These are phyloP conservation scores for Ganoderma boninense DNA, from an alignment of 1,284 basidiomycete genomes.

Conservation along the genomic window DNA sequence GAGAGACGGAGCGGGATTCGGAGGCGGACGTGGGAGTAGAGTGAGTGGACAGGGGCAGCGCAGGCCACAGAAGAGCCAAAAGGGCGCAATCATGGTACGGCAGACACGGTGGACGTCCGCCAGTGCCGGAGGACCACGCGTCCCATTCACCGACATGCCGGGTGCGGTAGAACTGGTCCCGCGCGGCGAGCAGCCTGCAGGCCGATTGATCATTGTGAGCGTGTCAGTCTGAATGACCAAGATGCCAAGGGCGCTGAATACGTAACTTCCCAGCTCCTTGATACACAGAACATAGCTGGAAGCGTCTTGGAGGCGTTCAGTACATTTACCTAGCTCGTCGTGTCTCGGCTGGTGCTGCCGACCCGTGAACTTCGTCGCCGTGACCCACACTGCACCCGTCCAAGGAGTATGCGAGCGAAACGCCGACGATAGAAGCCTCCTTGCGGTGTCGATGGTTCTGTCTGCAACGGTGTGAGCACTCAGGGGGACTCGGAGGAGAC, in stretches of 20 bases:
- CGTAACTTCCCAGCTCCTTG: too few relatives aligned
- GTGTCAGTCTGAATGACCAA: not conserved
- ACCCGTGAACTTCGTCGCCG: too few relatives aligned
- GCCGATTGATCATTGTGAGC: not conserved
- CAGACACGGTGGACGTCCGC: not conserved
- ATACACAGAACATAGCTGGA: not conserved
- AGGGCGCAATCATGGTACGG: not conserved
- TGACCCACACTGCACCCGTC: not conserved
- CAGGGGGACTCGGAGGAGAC: not conserved
- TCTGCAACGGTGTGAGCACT: not conserved
- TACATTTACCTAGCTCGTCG: not conserved
- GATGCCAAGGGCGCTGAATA: not conserved
- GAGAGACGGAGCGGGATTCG: not conserved
- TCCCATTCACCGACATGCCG: not conserved
- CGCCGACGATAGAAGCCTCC: too few relatives aligned
- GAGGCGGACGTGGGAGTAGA: not conserved
- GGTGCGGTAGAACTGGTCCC: not conserved
- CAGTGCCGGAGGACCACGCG: not conserved
- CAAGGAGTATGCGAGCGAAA: not conserved
- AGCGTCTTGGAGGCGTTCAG: not conserved
- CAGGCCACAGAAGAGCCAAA: not conserved
- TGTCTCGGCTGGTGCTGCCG: too few relatives aligned
- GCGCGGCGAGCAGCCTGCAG: not conserved
- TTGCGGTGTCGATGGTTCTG: not conserved
- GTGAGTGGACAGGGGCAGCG: not conserved